These are phyloP conservation scores for Sphaerulina musiva DNA, from an alignment of 2,329 filamentous ascomycete genomes.

Conservation along the genomic window DNA sequence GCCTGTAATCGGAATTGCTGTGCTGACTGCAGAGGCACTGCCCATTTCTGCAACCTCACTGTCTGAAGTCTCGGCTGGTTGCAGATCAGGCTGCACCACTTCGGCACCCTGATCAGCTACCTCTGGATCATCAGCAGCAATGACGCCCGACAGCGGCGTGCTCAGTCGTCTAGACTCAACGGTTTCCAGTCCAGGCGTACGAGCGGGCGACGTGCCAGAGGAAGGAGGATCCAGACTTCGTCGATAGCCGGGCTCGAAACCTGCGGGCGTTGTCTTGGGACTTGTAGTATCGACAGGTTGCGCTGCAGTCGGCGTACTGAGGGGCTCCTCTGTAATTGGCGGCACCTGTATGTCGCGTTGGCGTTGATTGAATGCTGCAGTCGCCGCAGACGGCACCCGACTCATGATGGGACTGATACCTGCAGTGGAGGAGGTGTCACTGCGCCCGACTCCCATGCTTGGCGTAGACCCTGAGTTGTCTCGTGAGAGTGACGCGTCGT, in stretches of 20 bases:
- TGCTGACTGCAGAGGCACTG: slow-evolving; percentile 3
- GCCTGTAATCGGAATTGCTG: slow-evolving; percentile 20
- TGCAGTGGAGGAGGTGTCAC: slow-evolving; percentile 57
- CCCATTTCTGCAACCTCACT: slow-evolving; percentile 9
- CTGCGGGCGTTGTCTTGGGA: slow-evolving; percentile 27
- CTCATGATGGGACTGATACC: slow-evolving; percentile 62
- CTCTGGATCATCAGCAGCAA: slow-evolving; percentile 22
- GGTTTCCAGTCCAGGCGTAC: slow-evolving; percentile 49
- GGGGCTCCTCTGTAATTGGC: slow-evolving; percentile 51
- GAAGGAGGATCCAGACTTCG: slow-evolving; percentile 54
- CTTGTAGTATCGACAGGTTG: slow-evolving; percentile 33
- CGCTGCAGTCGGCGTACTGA: slow-evolving; percentile 23
- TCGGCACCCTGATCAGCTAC: slow-evolving; percentile 24
- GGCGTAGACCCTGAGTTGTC: slow-evolving; percentile 33
- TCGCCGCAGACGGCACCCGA: slow-evolving; percentile 44
- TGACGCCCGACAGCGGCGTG: slow-evolving; percentile 25
- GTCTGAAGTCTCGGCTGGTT: slow-evolving; percentile 21
- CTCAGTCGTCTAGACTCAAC: slow-evolving; percentile 23
- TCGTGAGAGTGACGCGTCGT: slow-evolving; percentile 48
- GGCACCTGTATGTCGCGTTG: slow-evolving; percentile 43
- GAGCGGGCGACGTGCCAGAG: slow-evolving; percentile 55
- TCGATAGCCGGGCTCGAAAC: slow-evolving; percentile 49
- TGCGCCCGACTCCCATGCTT: slow-evolving; percentile 35
- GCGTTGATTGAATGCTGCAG: slow-evolving; percentile 28
- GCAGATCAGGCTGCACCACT: slow-evolving; percentile 19